These are phyloP conservation scores for Lonicera japonica DNA, from an alignment of 129 eudicot genomes.

Conservation along the genomic window DNA sequence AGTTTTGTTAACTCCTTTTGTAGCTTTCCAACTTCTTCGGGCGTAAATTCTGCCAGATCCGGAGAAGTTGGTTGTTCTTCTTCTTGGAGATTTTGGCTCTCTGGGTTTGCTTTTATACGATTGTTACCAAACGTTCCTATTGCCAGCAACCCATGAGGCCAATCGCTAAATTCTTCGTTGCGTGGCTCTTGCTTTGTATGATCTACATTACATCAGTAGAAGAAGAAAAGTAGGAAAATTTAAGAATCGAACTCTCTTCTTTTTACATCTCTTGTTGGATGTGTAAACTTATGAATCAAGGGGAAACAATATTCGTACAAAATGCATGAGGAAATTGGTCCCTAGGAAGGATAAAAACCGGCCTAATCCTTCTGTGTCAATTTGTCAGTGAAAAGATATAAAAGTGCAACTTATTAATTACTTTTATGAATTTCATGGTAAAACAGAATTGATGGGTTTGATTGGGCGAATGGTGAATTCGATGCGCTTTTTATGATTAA, in stretches of 20 bases:
- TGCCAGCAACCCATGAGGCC: slow-evolving; percentile 79
- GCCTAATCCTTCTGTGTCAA: neutral
- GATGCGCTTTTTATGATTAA: neutral
- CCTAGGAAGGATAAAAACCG: neutral
- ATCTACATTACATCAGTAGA: slow-evolving; percentile 39
- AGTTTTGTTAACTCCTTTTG: slow-evolving; percentile 71
- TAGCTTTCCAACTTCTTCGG: slow-evolving; percentile 81
- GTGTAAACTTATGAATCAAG: neutral
- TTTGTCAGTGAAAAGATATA: neutral
- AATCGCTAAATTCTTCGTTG: slow-evolving; percentile 64
- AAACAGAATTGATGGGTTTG: neutral
- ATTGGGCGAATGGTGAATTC: neutral
- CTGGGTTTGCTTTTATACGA: slow-evolving; percentile 25
- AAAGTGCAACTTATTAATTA: too few species aligned
- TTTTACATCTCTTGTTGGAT: too few species aligned
- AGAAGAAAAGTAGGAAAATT: neutral
- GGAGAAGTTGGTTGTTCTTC: slow-evolving; percentile 47
- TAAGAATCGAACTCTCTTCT: too few species aligned
- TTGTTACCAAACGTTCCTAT: slow-evolving; percentile 89
- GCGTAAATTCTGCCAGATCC: slow-evolving; percentile 86
- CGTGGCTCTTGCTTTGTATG: slow-evolving; percentile 42
- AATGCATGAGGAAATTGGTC: neutral
- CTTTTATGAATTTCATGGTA: neutral
- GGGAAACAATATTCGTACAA: neutral
- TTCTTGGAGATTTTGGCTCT: slow-evolving; percentile 25